Evolutionary conservation across 2,329 filamentous ascomycete genomes (phyloP), one percentile per base, ranked within the genome.

Genomic region (Sporothrix schenckii): DNA sequence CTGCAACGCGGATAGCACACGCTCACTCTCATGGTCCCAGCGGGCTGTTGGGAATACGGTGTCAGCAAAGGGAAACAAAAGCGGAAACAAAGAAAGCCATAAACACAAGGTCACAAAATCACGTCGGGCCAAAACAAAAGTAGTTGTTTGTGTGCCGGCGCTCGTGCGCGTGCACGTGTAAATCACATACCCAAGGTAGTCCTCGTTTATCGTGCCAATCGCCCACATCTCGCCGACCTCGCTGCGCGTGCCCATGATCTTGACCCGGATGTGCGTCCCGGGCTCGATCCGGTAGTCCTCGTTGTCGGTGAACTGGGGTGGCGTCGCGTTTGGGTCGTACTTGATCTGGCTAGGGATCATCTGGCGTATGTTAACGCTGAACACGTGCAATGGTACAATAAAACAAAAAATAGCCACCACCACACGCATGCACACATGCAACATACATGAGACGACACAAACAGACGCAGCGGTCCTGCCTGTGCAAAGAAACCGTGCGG

Each of bases 211-310:
- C 75, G 93, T 98, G 72, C 94, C 95, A 80, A 99, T 97, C 50
- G 94, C 95, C 86, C 92, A 97, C 87, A 99, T 97, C 79, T 92
- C 91, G 73, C 92, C 93, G 67, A 98, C 92, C 79, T 98, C 95
- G 74, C 92, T 94, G 80, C 96, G 89, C 66, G 94, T 92, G 80
- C 95, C 95, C 76, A 97, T 92, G 74, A 99, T 90, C 82, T 97
- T 97, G 74, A 98, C 88, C 61, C 95, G 92, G 73, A 99, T 89
- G 76, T 97, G 94, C 19, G 94, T 96, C 63, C 93, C 93, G 72
- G 93, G 93, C 81, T 98, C 94, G 77, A 99, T 97, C 49, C 93
- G 90, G 74, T 94, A 92, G 74, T 97, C 95, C 73, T 92, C 93
- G 77, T 97, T 94, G 80, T 99, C 94, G 52, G 94, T 97, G 80